Percentiles rank a stretch among this genome's conserved stretches.
These are phyloP conservation scores for Alternaria burnsii DNA, from an alignment of 2,329 filamentous ascomycete genomes.

Conservation along the genomic window DNA sequence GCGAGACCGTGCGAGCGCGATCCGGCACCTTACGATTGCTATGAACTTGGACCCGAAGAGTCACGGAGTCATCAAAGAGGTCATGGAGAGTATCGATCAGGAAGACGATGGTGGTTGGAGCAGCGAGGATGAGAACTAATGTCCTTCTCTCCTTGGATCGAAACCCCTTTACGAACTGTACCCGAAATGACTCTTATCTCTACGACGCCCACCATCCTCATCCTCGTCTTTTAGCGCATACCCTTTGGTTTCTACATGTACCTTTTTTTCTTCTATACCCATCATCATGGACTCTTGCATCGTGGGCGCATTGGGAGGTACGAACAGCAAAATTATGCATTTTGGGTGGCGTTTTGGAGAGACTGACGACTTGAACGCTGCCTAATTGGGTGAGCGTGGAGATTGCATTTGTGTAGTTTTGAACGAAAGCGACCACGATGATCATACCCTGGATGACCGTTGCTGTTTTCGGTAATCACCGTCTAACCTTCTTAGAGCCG, in stretches of 20 bases:
- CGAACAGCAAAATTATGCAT: slow-evolving; percentile 1
- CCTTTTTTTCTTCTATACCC: slow-evolving; percentile 7
- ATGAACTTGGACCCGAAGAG: slow-evolving; percentile 97
- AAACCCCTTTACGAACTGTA: background rate
- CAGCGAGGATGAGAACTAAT: slow-evolving; percentile 46
- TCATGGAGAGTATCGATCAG: slow-evolving; percentile 90
- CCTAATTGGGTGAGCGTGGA: slow-evolving; percentile 1
- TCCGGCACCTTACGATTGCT: slow-evolving; percentile 93
- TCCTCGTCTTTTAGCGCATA: slow-evolving; percentile 7
- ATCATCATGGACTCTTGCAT: slow-evolving; percentile 7
- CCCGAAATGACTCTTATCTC: slow-evolving; percentile 4
- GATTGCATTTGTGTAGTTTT: slow-evolving; percentile 3
- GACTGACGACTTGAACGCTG: background rate
- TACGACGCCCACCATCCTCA: slow-evolving; percentile 2
- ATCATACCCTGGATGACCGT: background rate
- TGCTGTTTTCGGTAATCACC: background rate
- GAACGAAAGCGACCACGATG: slow-evolving; percentile 1
- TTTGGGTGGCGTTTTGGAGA: background rate
- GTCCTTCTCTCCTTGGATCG: background rate
- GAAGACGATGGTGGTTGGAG: slow-evolving; percentile 61
- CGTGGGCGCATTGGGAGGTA: slow-evolving; percentile 4
- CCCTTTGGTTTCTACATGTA: background rate
- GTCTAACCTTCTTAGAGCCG: background rate
- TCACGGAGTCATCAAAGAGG: slow-evolving; percentile 92
- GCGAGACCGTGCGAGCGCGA: slow-evolving; percentile 73